Base-by-base conservation (phyloP, 495 filamentous ascomycete species). In the Daldinia loculata region DNA sequence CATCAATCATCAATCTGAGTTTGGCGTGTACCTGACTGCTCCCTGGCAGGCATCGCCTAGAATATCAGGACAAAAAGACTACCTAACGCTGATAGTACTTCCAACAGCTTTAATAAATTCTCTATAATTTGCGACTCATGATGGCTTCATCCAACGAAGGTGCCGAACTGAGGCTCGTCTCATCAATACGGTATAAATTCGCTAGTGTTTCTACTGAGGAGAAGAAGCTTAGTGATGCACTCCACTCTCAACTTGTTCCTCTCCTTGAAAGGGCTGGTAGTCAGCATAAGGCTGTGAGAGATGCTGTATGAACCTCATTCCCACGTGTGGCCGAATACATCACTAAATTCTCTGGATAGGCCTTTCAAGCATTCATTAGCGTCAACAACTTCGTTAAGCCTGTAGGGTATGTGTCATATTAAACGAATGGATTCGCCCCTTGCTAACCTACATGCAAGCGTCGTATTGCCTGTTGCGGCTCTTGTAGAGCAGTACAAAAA, bases 401-500 rank as follows among this genome's bases (percentile, higher is more conserved):
- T 8, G 76, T 79, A 57, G 72, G 77, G 79, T 86, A 78, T 60
- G 80, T 75, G 15, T 55, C 19, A n/a, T 26, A 6, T 9, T 11
- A 53, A 0, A 6, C 11, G 26, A 34, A 3, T 41, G 19, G 17
- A 15, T 9, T 11, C 36, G 12, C 6, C 24, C 4, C 39, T 29
- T 43, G 27, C 45, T 60, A 19, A 61, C 51, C 52, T 75, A 22
- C 39, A 29, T 52, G 76, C 76, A 67, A 85, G 89, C 15, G 91
- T 97, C 63, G 86, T 92, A 66, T 85, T 99, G 9, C 95, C 95
- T 11, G 94, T 99, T 27, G 85, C 87, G 8, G 88, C 89, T 17
- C 84, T 99, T 26, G 78, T 98, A 63, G 91, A 91, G 70, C 95
- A 98, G 76, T 98, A 95, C 84, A 98, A 97, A 75, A 90, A 90